Percentiles rank a stretch among this genome's conserved stretches.
Evolutionary conservation across 305 asterid genomes (phyloP).

Genomic region (Ilex paraguariensis): DNA sequence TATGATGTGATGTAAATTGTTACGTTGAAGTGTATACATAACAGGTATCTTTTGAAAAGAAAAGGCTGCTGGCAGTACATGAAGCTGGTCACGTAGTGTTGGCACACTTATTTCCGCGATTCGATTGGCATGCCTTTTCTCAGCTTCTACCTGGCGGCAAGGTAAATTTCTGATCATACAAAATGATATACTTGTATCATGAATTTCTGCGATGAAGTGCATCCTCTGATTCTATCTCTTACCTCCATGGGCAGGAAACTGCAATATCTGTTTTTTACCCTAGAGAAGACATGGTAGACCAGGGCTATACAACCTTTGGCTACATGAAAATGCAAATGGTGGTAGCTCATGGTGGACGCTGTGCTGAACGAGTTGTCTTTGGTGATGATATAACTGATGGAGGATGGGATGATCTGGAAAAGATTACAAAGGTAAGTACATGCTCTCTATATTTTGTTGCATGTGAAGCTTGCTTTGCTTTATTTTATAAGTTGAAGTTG

Average conservation of each 20-base stretch:
- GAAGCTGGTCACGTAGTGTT: conserved; percentile 98
- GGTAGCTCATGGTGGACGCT: conserved; percentile 99
- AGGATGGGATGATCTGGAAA: conserved; percentile 85
- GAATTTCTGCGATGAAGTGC: neutral
- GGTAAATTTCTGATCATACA: conserved; percentile 31
- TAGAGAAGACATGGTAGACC: conserved; percentile 89
- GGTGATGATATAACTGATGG: conserved; percentile 98
- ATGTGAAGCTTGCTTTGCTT: too few species aligned
- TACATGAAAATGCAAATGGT: conserved; percentile 99
- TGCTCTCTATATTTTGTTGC: neutral
- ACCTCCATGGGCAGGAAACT: conserved; percentile 74
- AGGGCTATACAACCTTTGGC: conserved; percentile 89
- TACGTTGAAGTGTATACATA: neutral
- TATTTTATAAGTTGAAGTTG: too few species aligned
- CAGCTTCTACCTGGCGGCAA: conserved; percentile 99
- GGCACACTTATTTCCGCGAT: conserved; percentile 94
- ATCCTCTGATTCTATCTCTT: conserved; percentile 12
- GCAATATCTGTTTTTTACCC: conserved; percentile 97
- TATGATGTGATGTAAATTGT: conserved; percentile 4
- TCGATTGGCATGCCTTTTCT: conserved; percentile 99
- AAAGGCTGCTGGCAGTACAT: conserved; percentile 84
- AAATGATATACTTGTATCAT: conserved; percentile 1
- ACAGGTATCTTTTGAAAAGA: conserved; percentile 81
- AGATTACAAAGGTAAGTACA: conserved; percentile 77
- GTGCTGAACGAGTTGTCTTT: conserved; percentile 92